phyloP scores from a whole-genome alignment of 495 filamentous ascomycete species.

The Apodospora peruviana region DNA sequence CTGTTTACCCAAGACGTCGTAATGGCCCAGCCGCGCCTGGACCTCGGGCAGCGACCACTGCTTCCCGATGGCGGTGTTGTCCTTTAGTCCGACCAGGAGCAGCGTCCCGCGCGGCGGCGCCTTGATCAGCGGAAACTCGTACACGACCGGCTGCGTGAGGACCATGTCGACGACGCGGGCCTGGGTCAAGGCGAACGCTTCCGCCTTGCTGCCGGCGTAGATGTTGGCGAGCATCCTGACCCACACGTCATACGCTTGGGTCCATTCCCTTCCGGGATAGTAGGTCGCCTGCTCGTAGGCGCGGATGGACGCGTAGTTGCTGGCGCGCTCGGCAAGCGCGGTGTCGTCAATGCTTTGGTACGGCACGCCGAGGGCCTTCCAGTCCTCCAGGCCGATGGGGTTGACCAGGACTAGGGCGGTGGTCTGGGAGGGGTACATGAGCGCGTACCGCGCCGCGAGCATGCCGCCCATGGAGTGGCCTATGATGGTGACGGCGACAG shows the following conservation, averaged over 20 bases:
- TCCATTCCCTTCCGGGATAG: slow-evolving; percentile 31
- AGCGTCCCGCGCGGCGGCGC: slow-evolving; percentile 30
- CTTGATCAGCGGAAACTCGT: slow-evolving; percentile 33
- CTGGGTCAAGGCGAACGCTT: slow-evolving; percentile 27
- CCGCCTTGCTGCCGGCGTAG: slow-evolving; percentile 29
- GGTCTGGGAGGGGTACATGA: slow-evolving; percentile 35
- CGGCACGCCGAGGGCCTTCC: slow-evolving; percentile 37
- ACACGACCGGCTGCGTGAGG: slow-evolving; percentile 36
- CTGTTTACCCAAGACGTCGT: slow-evolving; percentile 34
- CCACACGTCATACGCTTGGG: slow-evolving; percentile 35
- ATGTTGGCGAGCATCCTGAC: slow-evolving; percentile 41
- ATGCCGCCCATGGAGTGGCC: slow-evolving; percentile 46
- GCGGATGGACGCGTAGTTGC: slow-evolving; percentile 30
- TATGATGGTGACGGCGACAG: slow-evolving; percentile 30
- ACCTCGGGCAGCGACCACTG: slow-evolving; percentile 39
- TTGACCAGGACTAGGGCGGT: slow-evolving; percentile 27
- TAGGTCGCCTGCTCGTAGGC: slow-evolving; percentile 40
- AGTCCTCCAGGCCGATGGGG: slow-evolving; percentile 42
- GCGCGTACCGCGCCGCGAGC: slow-evolving; percentile 34
- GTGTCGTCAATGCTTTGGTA: slow-evolving; percentile 27
- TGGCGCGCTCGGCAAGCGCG: slow-evolving; percentile 22
- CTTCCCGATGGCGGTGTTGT: slow-evolving; percentile 41
- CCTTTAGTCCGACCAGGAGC: slow-evolving; percentile 34
- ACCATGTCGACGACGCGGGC: slow-evolving; percentile 39
- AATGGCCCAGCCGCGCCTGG: slow-evolving; percentile 32